Conservation (phyloP, 768 basidiomycete species). For the Floccularia luteovirens region DNA sequence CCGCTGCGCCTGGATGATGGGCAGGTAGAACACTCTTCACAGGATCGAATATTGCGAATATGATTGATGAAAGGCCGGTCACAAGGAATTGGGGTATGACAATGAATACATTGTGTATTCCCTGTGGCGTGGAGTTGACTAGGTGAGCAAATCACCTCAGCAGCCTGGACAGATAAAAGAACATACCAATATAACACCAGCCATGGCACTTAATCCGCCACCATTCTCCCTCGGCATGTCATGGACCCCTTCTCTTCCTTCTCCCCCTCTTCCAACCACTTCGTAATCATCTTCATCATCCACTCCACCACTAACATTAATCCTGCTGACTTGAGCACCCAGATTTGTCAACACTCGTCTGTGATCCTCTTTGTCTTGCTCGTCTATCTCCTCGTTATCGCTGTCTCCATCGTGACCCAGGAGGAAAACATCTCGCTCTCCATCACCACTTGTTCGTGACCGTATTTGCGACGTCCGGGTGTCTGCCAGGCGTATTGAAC, state of each 20-base stretch:
- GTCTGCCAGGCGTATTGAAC: conserved; percentile 36
- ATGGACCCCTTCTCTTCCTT: neutral
- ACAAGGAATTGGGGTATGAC: conserved; percentile 94
- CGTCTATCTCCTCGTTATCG: conserved; percentile 16
- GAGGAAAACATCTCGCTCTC: conserved; percentile 22
- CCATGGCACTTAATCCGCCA: conserved; percentile 62
- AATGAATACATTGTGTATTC: conserved; percentile 92
- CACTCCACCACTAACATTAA: conserved; percentile 23
- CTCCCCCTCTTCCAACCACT: conserved; percentile 10
- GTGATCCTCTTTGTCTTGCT: conserved; percentile 11
- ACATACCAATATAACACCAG: conserved; percentile 80
- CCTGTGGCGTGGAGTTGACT: conserved; percentile 32
- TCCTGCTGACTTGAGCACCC: conserved; percentile 40
- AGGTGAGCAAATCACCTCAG: conserved; percentile 1
- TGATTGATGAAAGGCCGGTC: conserved; percentile 74
- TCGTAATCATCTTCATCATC: conserved; percentile 23
- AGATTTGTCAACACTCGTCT: conserved; percentile 30
- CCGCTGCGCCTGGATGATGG: conserved; percentile 15
- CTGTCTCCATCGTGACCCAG: conserved; percentile 19
- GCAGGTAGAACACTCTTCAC: conserved; percentile 33
- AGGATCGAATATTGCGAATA: conserved; percentile 84
- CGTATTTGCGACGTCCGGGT: conserved; percentile 33
- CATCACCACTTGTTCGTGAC: conserved; percentile 12
- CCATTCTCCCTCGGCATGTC: too few species aligned
- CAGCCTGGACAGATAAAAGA: neutral